Conservation (phyloP, 352 stramenopile genomes). For the Globisporangium paroecandrum region DNA sequence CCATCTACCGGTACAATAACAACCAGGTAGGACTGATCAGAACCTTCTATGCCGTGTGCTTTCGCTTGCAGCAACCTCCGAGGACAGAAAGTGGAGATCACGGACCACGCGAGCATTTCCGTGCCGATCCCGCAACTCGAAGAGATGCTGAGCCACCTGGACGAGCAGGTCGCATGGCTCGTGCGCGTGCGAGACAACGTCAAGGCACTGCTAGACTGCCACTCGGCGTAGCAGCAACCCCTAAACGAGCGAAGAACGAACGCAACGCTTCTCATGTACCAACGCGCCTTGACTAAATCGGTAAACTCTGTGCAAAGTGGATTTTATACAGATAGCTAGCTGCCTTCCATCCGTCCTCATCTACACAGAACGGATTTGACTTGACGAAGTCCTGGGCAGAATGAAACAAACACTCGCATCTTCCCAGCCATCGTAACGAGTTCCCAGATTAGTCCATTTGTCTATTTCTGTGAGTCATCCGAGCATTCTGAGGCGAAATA, state of each 20-base stretch:
- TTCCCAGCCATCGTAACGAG: neutral
- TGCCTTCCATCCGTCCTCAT: neutral
- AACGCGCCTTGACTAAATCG: neutral
- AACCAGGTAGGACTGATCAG: neutral
- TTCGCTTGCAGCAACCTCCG: slow-evolving; percentile 44
- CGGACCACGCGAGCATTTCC: slow-evolving; percentile 62
- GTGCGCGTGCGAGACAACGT: slow-evolving; percentile 71
- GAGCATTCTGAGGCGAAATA: neutral
- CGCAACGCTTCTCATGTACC: neutral
- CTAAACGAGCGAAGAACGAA: neutral
- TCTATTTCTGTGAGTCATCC: slow-evolving; percentile 6
- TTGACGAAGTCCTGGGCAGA: neutral
- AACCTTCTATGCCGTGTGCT: neutral
- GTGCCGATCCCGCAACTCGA: slow-evolving; percentile 75
- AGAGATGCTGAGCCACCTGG: slow-evolving; percentile 68
- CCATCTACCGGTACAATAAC: neutral
- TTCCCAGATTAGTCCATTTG: neutral
- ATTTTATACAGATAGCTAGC: neutral
- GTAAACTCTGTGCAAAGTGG: neutral
- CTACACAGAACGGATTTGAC: neutral
- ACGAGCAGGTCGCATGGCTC: slow-evolving; percentile 63
- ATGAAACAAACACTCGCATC: neutral
- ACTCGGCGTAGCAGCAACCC: slow-evolving; percentile 26
- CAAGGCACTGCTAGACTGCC: slow-evolving; percentile 67
- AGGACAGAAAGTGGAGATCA: slow-evolving; percentile 76